These are phyloP conservation scores for Erysimum pusillum DNA, from an alignment of 441 rosid species.

Conservation along the genomic window DNA sequence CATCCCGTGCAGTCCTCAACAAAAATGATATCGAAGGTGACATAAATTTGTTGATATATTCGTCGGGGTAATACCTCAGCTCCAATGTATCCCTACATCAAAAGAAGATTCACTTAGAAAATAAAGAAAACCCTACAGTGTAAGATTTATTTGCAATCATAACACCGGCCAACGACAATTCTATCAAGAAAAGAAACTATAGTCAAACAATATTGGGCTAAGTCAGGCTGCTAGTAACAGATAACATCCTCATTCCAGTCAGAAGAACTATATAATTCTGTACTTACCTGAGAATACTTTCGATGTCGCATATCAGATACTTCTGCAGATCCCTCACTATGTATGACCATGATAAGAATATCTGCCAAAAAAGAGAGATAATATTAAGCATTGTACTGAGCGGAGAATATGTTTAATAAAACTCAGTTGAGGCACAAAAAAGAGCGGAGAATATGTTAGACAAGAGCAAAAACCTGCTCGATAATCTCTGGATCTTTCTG, in stretches of 20 bases:
- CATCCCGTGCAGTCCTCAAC: conserved; percentile 77
- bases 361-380: conserved; percentile 57
- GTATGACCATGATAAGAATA: conserved; percentile 76
- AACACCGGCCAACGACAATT: neutral
- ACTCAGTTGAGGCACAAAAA: no score
- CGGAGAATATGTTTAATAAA: neutral
- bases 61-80: conserved; percentile 78
- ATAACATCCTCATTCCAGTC: neutral
- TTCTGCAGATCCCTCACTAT: conserved; percentile 64
- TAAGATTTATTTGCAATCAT: neutral
- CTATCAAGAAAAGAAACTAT: neutral
- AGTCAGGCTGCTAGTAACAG: conserved; percentile 12
- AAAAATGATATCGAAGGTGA: conserved; percentile 82
- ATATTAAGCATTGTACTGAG: neutral
- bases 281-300: conserved; percentile 71
- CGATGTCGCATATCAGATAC: conserved; percentile 65
- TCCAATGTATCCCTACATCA: conserved; percentile 65
- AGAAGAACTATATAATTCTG: conserved; percentile 3
- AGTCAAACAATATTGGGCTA: neutral
- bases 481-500: conserved; percentile 87
- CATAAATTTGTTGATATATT: conserved; percentile 69
- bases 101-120: neutral
- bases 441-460: neutral
- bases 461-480: conserved; percentile 73
- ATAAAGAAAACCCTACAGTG: neutral